Evolutionary conservation across 371 early-diverging fungal species (phyloP).

Genomic region (Mortierella sp.): DNA sequence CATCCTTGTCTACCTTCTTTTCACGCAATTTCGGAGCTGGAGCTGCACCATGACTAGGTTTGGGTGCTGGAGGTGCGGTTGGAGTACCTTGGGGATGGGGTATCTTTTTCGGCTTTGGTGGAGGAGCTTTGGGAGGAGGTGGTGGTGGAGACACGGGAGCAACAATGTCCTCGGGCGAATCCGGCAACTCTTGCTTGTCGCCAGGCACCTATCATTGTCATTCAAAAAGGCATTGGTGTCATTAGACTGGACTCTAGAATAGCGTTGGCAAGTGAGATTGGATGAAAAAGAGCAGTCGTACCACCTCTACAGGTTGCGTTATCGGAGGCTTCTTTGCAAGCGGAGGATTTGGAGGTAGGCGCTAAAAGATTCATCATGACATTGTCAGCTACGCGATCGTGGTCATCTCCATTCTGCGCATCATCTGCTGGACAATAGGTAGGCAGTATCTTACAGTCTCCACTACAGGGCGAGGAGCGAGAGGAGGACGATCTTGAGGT

Average conservation of each 20-base stretch:
- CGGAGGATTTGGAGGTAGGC: constrained; percentile 34
- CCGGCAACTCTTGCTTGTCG: constrained; percentile 18
- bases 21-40: constrained; percentile 58
- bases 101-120: constrained; percentile 45
- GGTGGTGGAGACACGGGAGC: constrained; percentile 27
- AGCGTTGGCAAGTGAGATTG: not conserved
- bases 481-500: constrained; percentile 30
- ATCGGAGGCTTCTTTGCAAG: constrained; percentile 35
- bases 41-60: constrained; percentile 15
- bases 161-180: constrained; percentile 14
- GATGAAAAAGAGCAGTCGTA: not conserved
- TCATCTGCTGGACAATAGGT: not conserved
- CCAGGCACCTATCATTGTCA: constrained; percentile 12
- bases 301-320: constrained; percentile 4
- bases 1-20: constrained; percentile 57
- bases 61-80: constrained; percentile 13
- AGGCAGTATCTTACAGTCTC: constrained; percentile 30
- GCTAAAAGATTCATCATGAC: constrained; percentile 15
- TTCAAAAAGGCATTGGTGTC: not conserved
- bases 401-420: not conserved
- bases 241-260: not conserved
- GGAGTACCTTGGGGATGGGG: constrained; percentile 32
- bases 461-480: constrained; percentile 49
- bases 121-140: constrained; percentile 25
- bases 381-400: not conserved